Evolutionary conservation across 78 protist genomes (phyloP).

Genomic region (Polysphondylium violaceum): DNA sequence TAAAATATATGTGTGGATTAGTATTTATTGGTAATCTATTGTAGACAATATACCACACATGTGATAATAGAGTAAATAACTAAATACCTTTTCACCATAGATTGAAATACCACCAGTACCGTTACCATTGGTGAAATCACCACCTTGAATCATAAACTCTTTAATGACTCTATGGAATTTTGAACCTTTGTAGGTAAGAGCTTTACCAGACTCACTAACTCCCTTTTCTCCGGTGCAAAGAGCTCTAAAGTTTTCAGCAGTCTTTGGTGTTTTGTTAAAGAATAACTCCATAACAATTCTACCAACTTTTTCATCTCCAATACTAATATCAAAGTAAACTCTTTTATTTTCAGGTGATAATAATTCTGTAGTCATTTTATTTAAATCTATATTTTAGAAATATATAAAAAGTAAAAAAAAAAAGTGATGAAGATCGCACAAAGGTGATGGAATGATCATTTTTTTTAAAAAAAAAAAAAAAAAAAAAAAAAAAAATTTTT

Average conservation of each 20-base stretch:
- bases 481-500: constrained; percentile 16
- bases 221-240: constrained; percentile 91
- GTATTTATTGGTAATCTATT: background rate
- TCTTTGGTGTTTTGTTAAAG: constrained; percentile 89
- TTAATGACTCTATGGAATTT: constrained; percentile 93
- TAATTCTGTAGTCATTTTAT: background rate
- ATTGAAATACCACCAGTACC: constrained; percentile 99
- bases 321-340: constrained; percentile 82
- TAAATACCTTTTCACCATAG: constrained; percentile 89
- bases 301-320: constrained; percentile 80
- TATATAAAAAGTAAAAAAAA: background rate
- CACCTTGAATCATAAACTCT: constrained; percentile 94
- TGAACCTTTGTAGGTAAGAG: constrained; percentile 89
- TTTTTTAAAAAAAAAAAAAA: background rate
- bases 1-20: background rate
- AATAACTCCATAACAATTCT: constrained; percentile 81
- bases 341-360: too few species aligned
- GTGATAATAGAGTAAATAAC: constrained; percentile 32
- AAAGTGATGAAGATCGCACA: background rate
- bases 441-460: background rate
- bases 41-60: too few species aligned
- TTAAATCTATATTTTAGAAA: background rate
- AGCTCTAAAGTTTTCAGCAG: constrained; percentile 94
- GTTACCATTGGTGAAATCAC: constrained; percentile 94
- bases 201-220: constrained; percentile 78